phyloP scores from a whole-genome alignment of 2,329 filamentous ascomycete genomes.

The Claviceps cyperi region DNA sequence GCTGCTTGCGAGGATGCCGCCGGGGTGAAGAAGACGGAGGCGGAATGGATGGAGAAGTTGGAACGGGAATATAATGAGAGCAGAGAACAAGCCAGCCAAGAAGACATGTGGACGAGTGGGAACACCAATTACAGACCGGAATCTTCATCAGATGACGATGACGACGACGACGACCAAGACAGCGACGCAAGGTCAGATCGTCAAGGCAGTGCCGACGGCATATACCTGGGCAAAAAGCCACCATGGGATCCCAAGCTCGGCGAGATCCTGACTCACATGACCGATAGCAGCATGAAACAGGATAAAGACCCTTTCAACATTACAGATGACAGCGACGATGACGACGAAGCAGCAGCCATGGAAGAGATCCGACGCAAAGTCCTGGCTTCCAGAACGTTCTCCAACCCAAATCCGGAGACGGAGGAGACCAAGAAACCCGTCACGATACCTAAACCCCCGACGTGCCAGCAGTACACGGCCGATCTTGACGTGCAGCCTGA shows the following conservation, averaged over 20 bases:
- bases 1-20: constrained; percentile 71
- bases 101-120: constrained; percentile 80
- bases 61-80: constrained; percentile 81
- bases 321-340: constrained; percentile 61
- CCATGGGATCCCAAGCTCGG: constrained; percentile 14
- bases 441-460: constrained; percentile 45
- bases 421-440: constrained; percentile 42
- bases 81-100: constrained; percentile 52
- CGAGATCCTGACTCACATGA: constrained; percentile 6
- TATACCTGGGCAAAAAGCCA: constrained; percentile 45
- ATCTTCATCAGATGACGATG: constrained; percentile 42
- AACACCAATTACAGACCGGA: constrained; percentile 61
- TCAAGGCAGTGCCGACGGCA: constrained; percentile 33
- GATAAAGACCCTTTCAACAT: constrained; percentile 57
- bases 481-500: constrained; percentile 47
- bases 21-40: constrained; percentile 69
- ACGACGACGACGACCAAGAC: constrained; percentile 27
- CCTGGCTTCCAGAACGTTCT: constrained; percentile 81
- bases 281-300: constrained; percentile 20
- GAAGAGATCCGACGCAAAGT: constrained; percentile 80
- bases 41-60: constrained; percentile 76
- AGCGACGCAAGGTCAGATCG: constrained; percentile 23
- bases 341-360: constrained; percentile 55
- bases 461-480: constrained; percentile 28
- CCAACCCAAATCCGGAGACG: constrained; percentile 34